Evolutionary conservation across 257 asterid genomes (phyloP).

Genomic region (Apocynum venetum): DNA sequence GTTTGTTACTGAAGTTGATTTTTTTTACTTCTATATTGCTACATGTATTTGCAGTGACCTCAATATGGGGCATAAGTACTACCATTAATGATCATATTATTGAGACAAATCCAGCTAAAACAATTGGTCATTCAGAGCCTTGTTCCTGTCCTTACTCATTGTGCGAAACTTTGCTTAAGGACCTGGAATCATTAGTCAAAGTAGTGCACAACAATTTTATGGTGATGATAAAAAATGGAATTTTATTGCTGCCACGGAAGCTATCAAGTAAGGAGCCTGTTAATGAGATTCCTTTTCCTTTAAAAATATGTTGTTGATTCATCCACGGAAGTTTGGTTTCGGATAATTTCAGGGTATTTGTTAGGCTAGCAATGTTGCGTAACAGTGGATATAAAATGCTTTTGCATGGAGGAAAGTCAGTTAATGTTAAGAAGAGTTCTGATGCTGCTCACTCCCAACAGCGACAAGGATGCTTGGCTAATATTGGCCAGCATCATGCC

Average conservation of each 20-base stretch:
- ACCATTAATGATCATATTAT: slow-evolving; percentile 80
- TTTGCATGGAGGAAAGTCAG: slow-evolving; percentile 85
- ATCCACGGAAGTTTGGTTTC: slow-evolving; percentile 17
- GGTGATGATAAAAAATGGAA: slow-evolving; percentile 95
- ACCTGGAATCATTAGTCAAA: slow-evolving; percentile 92
- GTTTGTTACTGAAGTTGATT: not conserved
- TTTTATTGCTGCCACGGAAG: slow-evolving; percentile 73
- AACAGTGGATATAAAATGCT: slow-evolving; percentile 86
- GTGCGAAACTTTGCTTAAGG: slow-evolving; percentile 84
- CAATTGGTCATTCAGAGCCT: slow-evolving; percentile 39
- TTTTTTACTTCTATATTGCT: not conserved
- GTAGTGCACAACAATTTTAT: slow-evolving; percentile 78
- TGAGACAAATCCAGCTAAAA: slow-evolving; percentile 44
- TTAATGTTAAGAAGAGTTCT: slow-evolving; percentile 33
- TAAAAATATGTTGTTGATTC: slow-evolving; percentile 14
- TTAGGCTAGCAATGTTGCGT: slow-evolving; percentile 61
- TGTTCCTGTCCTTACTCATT: slow-evolving; percentile 71
- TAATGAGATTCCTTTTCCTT: slow-evolving; percentile 8
- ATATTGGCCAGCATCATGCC: slow-evolving; percentile 37
- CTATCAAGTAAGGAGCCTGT: slow-evolving; percentile 52
- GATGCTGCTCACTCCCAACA: slow-evolving; percentile 30
- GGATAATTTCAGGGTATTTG: slow-evolving; percentile 55
- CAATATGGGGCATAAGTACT: slow-evolving; percentile 74
- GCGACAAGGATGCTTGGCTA: slow-evolving; percentile 26
- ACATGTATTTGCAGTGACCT: slow-evolving; percentile 59